A percentile compares a stretch with the other conserved stretches of the same genome.
These are phyloP conservation scores for Eimeria maxima DNA, from an alignment of 169 alveolate genomes.

Conservation along the genomic window DNA sequence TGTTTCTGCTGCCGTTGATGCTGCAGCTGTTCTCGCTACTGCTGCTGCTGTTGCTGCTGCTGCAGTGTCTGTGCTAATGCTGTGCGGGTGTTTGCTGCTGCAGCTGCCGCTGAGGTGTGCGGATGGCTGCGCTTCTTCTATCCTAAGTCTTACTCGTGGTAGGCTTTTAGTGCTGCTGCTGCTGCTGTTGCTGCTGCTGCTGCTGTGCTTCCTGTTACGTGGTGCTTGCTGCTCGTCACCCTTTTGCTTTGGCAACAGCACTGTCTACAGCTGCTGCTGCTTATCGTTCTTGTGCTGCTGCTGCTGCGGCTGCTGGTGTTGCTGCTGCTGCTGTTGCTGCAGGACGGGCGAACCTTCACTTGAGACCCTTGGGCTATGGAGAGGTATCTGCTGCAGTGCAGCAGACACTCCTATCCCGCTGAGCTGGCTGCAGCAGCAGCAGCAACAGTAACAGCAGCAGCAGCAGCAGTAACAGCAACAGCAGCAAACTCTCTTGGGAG, in stretches of 20 bases:
- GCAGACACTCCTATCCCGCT: not conserved
- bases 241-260: too few relatives aligned
- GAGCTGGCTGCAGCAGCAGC: not conserved
- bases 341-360: conserved; percentile 4
- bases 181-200: too few relatives aligned
- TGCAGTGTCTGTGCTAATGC: too few relatives aligned
- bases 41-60: conserved; percentile 11
- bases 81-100: not conserved
- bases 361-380: not conserved
- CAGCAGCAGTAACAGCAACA: not conserved
- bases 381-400: conserved; percentile 11
- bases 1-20: not conserved
- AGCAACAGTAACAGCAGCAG: not conserved
- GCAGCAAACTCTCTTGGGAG: not conserved
- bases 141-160: conserved; percentile 27
- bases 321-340: conserved; percentile 20
- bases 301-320: not conserved
- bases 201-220: too few relatives aligned
- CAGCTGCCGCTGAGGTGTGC: conserved; percentile 64
- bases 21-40: conserved; percentile 48
- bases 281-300: not conserved
- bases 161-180: not conserved
- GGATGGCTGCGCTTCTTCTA: conserved; percentile 29
- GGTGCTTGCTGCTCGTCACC: not conserved
- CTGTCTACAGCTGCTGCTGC: not conserved